A percentile compares a stretch with the other conserved stretches of the same genome.
Conservation (phyloP, 2,329 filamentous ascomycete species). For the Fusarium sp. region DNA sequence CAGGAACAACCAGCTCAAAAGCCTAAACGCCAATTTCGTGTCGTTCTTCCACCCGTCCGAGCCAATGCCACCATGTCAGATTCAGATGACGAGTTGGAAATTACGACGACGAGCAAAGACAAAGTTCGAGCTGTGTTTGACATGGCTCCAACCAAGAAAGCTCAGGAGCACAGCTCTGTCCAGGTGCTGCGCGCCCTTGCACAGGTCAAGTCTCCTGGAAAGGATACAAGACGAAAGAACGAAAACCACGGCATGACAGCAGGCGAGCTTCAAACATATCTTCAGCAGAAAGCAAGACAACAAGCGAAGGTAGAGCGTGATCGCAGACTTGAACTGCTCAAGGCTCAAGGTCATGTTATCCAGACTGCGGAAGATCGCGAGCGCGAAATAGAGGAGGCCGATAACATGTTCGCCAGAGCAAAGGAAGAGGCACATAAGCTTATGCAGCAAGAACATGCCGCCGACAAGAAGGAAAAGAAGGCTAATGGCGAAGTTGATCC, state of each 20-base stretch:
- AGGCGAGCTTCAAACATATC: conserved; percentile 74
- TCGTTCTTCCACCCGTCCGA: conserved; percentile 61
- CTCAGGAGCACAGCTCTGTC: conserved; percentile 73
- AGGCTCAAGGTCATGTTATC: conserved; percentile 82
- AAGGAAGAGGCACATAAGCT: conserved; percentile 81
- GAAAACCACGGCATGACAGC: conserved; percentile 72
- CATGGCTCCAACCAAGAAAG: conserved; percentile 72
- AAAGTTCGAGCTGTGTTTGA: conserved; percentile 77
- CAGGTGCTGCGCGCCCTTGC: conserved; percentile 80
- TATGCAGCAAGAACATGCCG: conserved; percentile 80
- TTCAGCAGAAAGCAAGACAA: conserved; percentile 79
- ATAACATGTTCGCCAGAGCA: conserved; percentile 89
- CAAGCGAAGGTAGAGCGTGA: conserved; percentile 85
- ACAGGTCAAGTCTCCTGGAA: conserved; percentile 74
- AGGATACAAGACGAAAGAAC: conserved; percentile 59
- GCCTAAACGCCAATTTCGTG: conserved; percentile 63
- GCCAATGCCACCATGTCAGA: conserved; percentile 58
- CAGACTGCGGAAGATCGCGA: conserved; percentile 90
- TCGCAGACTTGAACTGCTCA: conserved; percentile 80
- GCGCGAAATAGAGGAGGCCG: conserved; percentile 83
- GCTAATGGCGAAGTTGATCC: conserved; percentile 63
- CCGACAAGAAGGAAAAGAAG: conserved; percentile 74
- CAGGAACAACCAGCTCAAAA: conserved; percentile 47
- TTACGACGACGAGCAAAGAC: conserved; percentile 64
- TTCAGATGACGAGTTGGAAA: conserved; percentile 74